Conservation (phyloP, 257 asterid genomes). For the Plantago ovata region DNA sequence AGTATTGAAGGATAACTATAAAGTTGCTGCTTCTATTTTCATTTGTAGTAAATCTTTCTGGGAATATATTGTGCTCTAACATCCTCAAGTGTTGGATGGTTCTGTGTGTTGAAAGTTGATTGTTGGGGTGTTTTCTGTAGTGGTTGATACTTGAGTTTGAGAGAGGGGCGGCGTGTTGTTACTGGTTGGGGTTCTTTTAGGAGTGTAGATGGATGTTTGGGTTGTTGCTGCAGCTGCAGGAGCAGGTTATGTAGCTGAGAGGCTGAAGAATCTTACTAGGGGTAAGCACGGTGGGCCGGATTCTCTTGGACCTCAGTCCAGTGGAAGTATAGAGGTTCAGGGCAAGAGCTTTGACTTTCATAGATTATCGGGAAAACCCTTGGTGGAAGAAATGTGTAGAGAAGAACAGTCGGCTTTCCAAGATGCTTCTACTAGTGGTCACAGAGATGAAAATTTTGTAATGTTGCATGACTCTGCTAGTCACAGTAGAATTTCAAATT, state of each 20-base stretch:
- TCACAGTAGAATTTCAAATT: slow-evolving; percentile 20
- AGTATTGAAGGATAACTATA: too few relatives aligned
- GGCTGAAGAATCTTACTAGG: slow-evolving; percentile 49
- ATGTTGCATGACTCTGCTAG: slow-evolving; percentile 16
- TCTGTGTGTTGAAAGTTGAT: too few relatives aligned
- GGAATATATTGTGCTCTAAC: too few relatives aligned
- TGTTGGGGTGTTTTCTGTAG: too few relatives aligned
- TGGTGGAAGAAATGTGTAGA: slow-evolving; percentile 23
- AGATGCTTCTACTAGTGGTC: slow-evolving; percentile 28
- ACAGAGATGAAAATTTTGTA: slow-evolving; percentile 23
- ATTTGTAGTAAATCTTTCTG: too few relatives aligned
- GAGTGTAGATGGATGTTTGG: slow-evolving; percentile 58
- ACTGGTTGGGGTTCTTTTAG: slow-evolving; percentile 16
- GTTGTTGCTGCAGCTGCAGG: slow-evolving; percentile 56
- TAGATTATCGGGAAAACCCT: neutral
- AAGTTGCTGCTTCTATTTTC: too few relatives aligned
- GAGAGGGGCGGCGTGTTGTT: too few relatives aligned
- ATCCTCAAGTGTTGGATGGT: too few relatives aligned
- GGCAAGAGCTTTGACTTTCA: slow-evolving; percentile 19
- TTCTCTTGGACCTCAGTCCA: slow-evolving; percentile 28
- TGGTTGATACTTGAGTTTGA: too few relatives aligned
- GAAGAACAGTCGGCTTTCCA: slow-evolving; percentile 24
- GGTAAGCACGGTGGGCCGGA: slow-evolving; percentile 33
- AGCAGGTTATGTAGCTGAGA: slow-evolving; percentile 53
- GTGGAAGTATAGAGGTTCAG: slow-evolving; percentile 13